Percentiles rank a stretch among this genome's conserved stretches.
Conservation (phyloP, 768 basidiomycete species). For the Tephrocybe sp. region DNA sequence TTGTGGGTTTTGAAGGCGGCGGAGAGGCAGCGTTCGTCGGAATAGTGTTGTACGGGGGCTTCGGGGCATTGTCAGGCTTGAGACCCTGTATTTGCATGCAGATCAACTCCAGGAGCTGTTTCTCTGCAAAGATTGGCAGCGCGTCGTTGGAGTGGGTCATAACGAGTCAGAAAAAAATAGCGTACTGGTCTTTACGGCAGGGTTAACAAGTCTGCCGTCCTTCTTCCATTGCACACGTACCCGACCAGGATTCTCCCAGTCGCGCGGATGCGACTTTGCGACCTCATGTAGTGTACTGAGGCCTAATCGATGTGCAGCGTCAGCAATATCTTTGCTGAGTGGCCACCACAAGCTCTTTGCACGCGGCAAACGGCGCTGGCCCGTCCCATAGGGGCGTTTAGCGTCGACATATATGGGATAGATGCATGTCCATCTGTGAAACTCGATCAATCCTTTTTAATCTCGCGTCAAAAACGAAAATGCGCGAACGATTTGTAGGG, state of each 20-base stretch:
- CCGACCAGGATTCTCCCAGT: slow-evolving; percentile 98
- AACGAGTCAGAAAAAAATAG: slow-evolving; percentile 12
- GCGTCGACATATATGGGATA: slow-evolving; percentile 98
- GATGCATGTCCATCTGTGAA: slow-evolving; percentile 84
- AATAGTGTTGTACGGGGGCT: slow-evolving; percentile 52
- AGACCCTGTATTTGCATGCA: slow-evolving; percentile 67
- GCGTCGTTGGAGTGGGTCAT: neutral
- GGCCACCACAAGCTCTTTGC: slow-evolving; percentile 92
- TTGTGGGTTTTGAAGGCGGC: slow-evolving; percentile 28
- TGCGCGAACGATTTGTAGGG: slow-evolving; percentile 76
- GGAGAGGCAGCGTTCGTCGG: slow-evolving; percentile 25
- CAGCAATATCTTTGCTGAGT: slow-evolving; percentile 87
- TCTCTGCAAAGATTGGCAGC: slow-evolving; percentile 47
- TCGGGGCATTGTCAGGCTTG: slow-evolving; percentile 70
- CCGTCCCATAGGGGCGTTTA: slow-evolving; percentile 82
- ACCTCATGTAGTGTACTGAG: slow-evolving; percentile 86
- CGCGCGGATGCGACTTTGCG: slow-evolving; percentile 86
- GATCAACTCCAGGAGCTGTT: slow-evolving; percentile 74
- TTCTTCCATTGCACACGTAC: slow-evolving; percentile 93
- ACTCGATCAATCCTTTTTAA: slow-evolving; percentile 16
- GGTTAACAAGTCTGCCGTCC: slow-evolving; percentile 64
- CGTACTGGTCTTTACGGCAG: slow-evolving; percentile 74
- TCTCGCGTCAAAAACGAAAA: slow-evolving; percentile 13
- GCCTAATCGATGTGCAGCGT: slow-evolving; percentile 74
- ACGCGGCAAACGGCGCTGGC: slow-evolving; percentile 78